These are phyloP conservation scores for Phytophthora melonis DNA, from an alignment of 352 stramenopile species.

Conservation along the genomic window DNA sequence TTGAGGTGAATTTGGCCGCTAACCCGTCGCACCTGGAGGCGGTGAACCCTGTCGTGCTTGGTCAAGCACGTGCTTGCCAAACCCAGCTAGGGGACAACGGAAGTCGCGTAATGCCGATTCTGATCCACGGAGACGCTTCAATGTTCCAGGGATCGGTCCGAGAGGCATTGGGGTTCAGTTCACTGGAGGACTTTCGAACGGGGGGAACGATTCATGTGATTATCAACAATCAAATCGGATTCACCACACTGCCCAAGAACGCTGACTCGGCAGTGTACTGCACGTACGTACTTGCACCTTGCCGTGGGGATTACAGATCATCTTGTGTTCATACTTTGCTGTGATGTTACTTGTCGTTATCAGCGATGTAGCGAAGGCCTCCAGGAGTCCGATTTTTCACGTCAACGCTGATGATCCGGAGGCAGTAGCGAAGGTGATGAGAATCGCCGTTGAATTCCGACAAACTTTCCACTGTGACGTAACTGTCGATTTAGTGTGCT, in stretches of 20 bases:
- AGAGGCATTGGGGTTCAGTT: slow-evolving; percentile 87
- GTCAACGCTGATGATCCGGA: slow-evolving; percentile 99
- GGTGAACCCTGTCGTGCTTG: slow-evolving; percentile 97
- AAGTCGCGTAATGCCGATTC: slow-evolving; percentile 95
- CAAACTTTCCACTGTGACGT: slow-evolving; percentile 96
- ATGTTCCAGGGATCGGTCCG: slow-evolving; percentile 87
- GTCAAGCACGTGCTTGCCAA: slow-evolving; percentile 96
- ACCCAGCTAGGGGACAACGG: slow-evolving; percentile 78
- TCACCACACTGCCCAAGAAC: slow-evolving; percentile 99
- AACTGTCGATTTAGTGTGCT: slow-evolving; percentile 99
- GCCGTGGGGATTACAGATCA: background rate
- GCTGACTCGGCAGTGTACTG: slow-evolving; percentile 97
- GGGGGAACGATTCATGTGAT: slow-evolving; percentile 99
- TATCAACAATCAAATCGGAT: slow-evolving; percentile 99
- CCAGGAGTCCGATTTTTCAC: slow-evolving; percentile 94
- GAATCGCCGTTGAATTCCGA: slow-evolving; percentile 91
- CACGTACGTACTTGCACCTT: slow-evolving; percentile 51
- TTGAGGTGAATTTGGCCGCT: slow-evolving; percentile 93
- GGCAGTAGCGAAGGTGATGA: slow-evolving; percentile 92
- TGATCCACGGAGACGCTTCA: slow-evolving; percentile 98
- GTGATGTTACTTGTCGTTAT: slow-evolving; percentile 2
- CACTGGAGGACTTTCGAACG: slow-evolving; percentile 95
- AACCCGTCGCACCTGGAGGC: slow-evolving; percentile 99
- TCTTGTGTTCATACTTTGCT: background rate
- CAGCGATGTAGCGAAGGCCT: slow-evolving; percentile 98